phyloP scores from a whole-genome alignment of 768 basidiomycete genomes.

The Tulasnella sp. region DNA sequence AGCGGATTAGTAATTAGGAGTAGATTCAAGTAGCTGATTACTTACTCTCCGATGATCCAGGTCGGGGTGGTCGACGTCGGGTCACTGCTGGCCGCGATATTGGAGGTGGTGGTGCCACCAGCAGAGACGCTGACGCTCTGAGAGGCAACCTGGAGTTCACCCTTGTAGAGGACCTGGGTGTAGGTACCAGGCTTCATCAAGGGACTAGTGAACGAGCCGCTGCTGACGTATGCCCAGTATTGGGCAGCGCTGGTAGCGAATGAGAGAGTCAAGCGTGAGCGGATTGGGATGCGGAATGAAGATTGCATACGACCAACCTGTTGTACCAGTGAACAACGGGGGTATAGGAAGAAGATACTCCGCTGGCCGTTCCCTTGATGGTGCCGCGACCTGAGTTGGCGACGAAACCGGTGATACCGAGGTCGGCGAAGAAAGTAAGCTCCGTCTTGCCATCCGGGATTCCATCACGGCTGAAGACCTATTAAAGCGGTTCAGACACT shows the following conservation, averaged over 20 bases:
- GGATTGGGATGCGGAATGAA: background rate
- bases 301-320: background rate
- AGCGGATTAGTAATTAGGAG: background rate
- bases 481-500: conserved; percentile 20
- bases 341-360: conserved; percentile 30
- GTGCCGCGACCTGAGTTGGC: conserved; percentile 35
- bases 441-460: background rate
- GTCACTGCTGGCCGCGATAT: conserved; percentile 18
- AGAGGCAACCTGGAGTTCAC: conserved; percentile 36
- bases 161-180: conserved; percentile 34
- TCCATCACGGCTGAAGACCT: background rate
- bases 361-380: conserved; percentile 34
- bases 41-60: conserved; percentile 23
- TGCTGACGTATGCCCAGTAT: conserved; percentile 35
- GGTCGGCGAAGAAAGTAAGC: conserved; percentile 29
- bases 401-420: conserved; percentile 36
- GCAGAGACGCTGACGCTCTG: conserved; percentile 33
- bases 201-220: conserved; percentile 33
- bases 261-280: background rate
- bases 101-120: conserved; percentile 30
- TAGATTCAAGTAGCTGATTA: background rate
- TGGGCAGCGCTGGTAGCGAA: conserved; percentile 34
- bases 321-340: conserved; percentile 20
- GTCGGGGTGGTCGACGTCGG: background rate
- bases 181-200: conserved; percentile 41